Base-by-base conservation (phyloP, 257 asterid species). In the Lycium ferocissimum region DNA sequence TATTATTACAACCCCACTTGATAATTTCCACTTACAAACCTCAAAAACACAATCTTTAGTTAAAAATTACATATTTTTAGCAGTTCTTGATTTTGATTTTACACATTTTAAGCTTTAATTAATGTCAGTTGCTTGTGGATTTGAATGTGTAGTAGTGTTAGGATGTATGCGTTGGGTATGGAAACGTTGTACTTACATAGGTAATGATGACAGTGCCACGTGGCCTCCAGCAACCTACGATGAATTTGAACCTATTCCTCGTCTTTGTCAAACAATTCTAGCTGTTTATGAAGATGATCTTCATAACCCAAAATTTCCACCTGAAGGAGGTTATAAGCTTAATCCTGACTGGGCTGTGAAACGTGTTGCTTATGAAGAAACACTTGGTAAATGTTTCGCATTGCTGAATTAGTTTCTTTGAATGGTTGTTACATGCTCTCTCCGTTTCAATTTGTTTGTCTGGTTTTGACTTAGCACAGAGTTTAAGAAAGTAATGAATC, bases 121-220 rank as follows among this genome's bases (percentile, higher is more conserved):
- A 84, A 95, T 94, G 98, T 92, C 98, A 61, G 91, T 95, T 51
- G 56, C 90, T 0, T 94, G 98, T 80, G 98, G 98, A 45, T 87
- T 92, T 66, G 98, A 92, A 59, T 91, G 95, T 87, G 93, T 95
- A n/a, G 85, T 95, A 79, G 83, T 89, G 51, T 45, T 93, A 45
- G 99, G 98, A 51, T 96, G 99, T 85, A 47, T 94, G 82, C 95
- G 99, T 9, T 96, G 99, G 99, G 98, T 87, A 2, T 96, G 98
- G 99, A 96, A 94, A 91, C 98, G 99, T 79, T 96, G 99, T 87
- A 96, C 98, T 86, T 93, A 96, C 90, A 87, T 92, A 89, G 99
- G 99, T 33, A 86, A 92, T 87, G 95, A 96, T 88, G 99, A 96
- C 91, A 94, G 98, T 91, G 91, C 92, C 83, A 84, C 92, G 35